These are phyloP conservation scores for Thielaviopsis musarum DNA, from an alignment of 2,329 filamentous ascomycete genomes.

Conservation along the genomic window DNA sequence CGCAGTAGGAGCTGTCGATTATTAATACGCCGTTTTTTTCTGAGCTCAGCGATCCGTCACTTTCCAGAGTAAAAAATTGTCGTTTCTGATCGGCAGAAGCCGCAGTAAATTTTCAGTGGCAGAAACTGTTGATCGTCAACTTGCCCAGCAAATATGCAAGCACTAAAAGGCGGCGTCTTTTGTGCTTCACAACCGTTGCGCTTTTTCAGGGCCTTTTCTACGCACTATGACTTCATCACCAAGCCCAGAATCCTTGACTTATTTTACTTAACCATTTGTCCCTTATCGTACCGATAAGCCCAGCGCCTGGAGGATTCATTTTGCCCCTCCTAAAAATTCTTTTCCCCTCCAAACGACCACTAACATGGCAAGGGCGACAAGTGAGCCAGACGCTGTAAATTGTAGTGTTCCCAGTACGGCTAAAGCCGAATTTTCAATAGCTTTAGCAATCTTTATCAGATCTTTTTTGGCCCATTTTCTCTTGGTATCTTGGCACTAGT, in stretches of 20 bases:
- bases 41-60: not conserved
- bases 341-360: conserved; percentile 6
- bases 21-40: conserved; percentile 3
- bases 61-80: not conserved
- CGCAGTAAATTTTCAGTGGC: not conserved
- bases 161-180: not conserved
- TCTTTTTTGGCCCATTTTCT: not conserved
- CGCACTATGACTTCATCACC: conserved; percentile 2
- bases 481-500: not conserved
- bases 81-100: not conserved
- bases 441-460: conserved; percentile 1
- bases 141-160: not conserved
- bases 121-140: not conserved
- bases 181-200: not conserved
- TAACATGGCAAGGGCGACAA: not conserved
- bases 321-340: conserved; percentile 14
- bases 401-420: not conserved
- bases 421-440: not conserved
- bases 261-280: not conserved
- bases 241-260: not conserved
- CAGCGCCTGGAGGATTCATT: conserved; percentile 13
- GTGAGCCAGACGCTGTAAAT: not conserved
- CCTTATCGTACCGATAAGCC: not conserved
- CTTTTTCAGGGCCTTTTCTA: not conserved
- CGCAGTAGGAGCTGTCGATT: not conserved